Evolutionary conservation across 139 green algal species (phyloP), one percentile per base, ranked within the genome.

Genomic region (Desmodesmus armatus): DNA sequence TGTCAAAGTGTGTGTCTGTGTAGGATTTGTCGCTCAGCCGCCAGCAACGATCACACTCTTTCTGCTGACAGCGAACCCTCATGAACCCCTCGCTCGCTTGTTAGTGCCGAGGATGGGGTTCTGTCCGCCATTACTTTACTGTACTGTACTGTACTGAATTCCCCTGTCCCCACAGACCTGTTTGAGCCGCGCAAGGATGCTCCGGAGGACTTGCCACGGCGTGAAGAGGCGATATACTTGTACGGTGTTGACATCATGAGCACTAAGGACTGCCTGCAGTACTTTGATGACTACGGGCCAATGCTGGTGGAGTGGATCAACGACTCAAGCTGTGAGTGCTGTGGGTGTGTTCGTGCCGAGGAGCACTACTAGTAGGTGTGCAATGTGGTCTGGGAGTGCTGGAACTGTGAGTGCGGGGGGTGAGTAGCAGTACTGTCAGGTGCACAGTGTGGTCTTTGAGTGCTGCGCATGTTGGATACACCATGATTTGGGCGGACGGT

Each of bases 221-320:
- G 87, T 15, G 83, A 83, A 3, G 90, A 94, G 25, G 92, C 91
- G 0, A 85, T 97, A 37, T 93, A 97, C 89, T 71, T 98, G 62
- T 97, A 98, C 82, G 96, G 96, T 29, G 92, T 98, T 15, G 95
- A 98, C 89, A 69, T 97, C n/a, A 90, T 98, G 92, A 94, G 86
- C 85, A 97, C 90, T 3, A 37, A 13, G 1, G 88, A 91, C 33
- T 84, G 87, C 55, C 58, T 92, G 71, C 3, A 3, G 4, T 96
- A 96, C 86, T 96, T 97, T 29, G 70, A 51, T 0, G 92, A 95
- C 9, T 97, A 93, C 82, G 90, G 87, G 3, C 94, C 95, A n/a
- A 92, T 71, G 6, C 95, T 92, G 78, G 92, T 97, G 29, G 96
- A 98, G 85, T 98, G 96, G 96, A 90, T 98, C 62, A 95, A 98